Conservation (phyloP, 305 asterid genomes). For the Solanum hybrid region DNA sequence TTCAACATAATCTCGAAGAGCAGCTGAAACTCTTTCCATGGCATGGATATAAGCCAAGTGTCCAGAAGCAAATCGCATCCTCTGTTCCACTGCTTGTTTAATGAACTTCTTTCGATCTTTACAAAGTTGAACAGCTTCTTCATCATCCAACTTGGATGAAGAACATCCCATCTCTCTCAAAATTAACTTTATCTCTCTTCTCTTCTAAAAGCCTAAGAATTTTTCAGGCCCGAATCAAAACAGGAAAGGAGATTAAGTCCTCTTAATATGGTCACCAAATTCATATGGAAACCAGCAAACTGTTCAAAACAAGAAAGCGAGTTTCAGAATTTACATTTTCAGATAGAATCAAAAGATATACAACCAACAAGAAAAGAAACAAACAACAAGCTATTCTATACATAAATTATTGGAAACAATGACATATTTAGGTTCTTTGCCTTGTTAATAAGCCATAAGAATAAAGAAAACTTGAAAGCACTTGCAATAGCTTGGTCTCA, state of each 20-base stretch:
- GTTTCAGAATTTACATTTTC: slow-evolving; percentile 9
- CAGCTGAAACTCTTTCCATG: slow-evolving; percentile 77
- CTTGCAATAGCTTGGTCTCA: neutral
- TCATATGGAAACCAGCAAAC: slow-evolving; percentile 40
- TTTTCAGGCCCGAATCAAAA: slow-evolving; percentile 44
- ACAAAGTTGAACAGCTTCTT: slow-evolving; percentile 82
- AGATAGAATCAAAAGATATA: slow-evolving; percentile 21
- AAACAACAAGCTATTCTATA: slow-evolving; percentile 3
- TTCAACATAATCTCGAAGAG: slow-evolving; percentile 73
- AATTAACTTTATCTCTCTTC: slow-evolving; percentile 1
- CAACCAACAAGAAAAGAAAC: slow-evolving; percentile 18
- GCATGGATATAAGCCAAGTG: slow-evolving; percentile 80
- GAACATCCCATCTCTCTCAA: slow-evolving; percentile 85
- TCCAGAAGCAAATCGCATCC: slow-evolving; percentile 64
- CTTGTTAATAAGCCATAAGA: slow-evolving; percentile 7
- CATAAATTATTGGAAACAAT: slow-evolving; percentile 1
- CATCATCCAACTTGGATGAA: slow-evolving; percentile 81
- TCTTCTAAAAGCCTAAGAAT: slow-evolving; percentile 14
- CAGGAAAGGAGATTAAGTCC: slow-evolving; percentile 22
- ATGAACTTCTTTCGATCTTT: slow-evolving; percentile 85
- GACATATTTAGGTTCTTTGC: slow-evolving; percentile 18
- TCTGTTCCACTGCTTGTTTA: slow-evolving; percentile 79
- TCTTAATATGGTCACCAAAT: slow-evolving; percentile 35
- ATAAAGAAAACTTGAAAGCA: neutral
- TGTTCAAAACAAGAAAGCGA: slow-evolving; percentile 14